Base-by-base conservation (phyloP, 2,329 filamentous ascomycete species). In the Fusarium nurragi region DNA sequence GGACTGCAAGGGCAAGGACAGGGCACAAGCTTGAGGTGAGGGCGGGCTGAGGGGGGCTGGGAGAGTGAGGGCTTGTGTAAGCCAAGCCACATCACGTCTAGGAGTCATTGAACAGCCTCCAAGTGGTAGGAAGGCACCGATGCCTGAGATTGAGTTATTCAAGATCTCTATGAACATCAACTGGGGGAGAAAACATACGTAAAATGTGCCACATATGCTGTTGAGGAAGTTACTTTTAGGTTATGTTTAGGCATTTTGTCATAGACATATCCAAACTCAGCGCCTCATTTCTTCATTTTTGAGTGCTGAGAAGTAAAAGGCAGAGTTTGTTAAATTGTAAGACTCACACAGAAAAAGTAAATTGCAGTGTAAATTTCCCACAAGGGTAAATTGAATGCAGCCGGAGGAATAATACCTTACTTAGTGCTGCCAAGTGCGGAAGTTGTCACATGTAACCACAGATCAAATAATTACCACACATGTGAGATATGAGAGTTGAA, bases 31-130 rank as follows among this genome's bases (percentile, higher is more conserved):
- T 34, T 37, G 23, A 65, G 40, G 41, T 28, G 40, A 64, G 45
- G 50, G 67, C 47, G 44, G 46, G 52, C 50, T 25, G 55, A 46
- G 28, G 52, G 52, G 32, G 49, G 66, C 44, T 63, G 58, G 59
- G 36, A 28, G 37, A 38, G 23, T 28, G 49, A 53, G 26, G 44
- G 41, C 39, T 28, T 32, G 38, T 59, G 26, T 34, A 56, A 54
- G 61, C 44, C 51, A 50, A 49, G 49, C 45, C 41, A 45, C 49
- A 48, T 53, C 48, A 32, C 36, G 34, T 44, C 38, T 22, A 49
- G 3, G 32, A 28, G 18, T 36, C 41, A 55, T 39, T 36, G 37
- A 44, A 57, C 30, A 36, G 19, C 41, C 28, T 55, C 21, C 36
- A 25, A 43, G 23, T 26, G 7, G 43, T 32, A 28, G 41, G 2